Evolutionary conservation across 768 basidiomycete species (phyloP).

Genomic region (Suillus placidus): DNA sequence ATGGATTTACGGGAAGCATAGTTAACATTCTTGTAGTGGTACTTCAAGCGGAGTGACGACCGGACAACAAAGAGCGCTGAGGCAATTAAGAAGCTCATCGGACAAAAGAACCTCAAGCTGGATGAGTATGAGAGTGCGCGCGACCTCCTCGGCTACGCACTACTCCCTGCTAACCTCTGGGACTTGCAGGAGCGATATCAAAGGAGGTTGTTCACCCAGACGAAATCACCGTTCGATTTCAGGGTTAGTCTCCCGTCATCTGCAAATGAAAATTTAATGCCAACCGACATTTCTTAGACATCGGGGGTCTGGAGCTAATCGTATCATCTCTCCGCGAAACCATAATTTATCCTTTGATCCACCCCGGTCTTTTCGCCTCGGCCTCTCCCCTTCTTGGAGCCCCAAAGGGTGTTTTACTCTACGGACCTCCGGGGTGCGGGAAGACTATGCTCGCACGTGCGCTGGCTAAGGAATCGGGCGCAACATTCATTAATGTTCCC

Average conservation of each 20-base stretch:
- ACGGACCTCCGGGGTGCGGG: conserved; percentile 96
- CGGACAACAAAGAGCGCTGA: background rate
- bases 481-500: conserved; percentile 92
- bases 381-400: conserved; percentile 84
- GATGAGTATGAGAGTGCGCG: conserved; percentile 88
- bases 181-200: conserved; percentile 73
- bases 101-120: conserved; percentile 73
- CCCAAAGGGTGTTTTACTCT: conserved; percentile 94
- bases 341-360: conserved; percentile 92
- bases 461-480: conserved; percentile 94
- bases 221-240: conserved; percentile 72
- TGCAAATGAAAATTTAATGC: background rate
- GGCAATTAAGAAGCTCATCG: conserved; percentile 26
- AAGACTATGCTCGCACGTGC: conserved; percentile 99
- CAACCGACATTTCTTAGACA: conserved; percentile 49
- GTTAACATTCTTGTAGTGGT: background rate
- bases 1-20: background rate
- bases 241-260: conserved; percentile 48
- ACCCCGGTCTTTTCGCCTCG: conserved; percentile 83
- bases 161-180: background rate
- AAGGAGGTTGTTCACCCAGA: conserved; percentile 86
- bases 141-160: background rate
- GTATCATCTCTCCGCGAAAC: conserved; percentile 90
- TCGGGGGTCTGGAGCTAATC: conserved; percentile 92
- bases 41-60: conserved; percentile 2